Base-by-base conservation (phyloP, 2,329 filamentous ascomycete genomes). In the Colletotrichum sp. region DNA sequence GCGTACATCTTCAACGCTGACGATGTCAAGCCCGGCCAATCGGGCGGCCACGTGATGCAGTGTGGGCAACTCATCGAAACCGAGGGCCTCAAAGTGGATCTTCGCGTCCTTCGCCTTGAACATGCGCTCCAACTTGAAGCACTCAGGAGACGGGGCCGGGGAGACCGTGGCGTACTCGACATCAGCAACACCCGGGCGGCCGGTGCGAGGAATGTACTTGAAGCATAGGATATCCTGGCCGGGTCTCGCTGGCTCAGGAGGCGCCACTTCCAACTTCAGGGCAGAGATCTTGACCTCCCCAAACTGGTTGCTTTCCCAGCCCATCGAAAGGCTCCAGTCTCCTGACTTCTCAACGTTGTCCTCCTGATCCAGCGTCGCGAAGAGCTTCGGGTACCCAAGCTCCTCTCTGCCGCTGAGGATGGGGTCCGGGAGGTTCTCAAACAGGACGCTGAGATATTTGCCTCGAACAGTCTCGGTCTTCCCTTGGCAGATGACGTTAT, bases 371-470 rank as follows among this genome's bases (percentile, higher is more conserved):
- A 88, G 83, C 24, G 84, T 80, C 4, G 84, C 82, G 80, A 85
- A 88, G 0, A 92, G 76, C 82, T 92, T 93, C 1, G 90, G 90
- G 86, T 92, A 90, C 0, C 91, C 91, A 1, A 92, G 84, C 78
- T 93, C 92, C 61, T 93, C 91, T 1, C 91, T 83, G 0, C 90
- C 91, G 7, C 88, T 89, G 0, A 92, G 80, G 55, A 93, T 92
- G 0, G 92, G 90, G 76, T 93, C 92, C 0, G 91, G 84, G 3
- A 90, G 80, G 67, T 84, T 88, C 79, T 93, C 92, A 76, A 93
- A 90, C 0, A 93, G 82, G 1, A 93, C 83, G 0, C 90, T 88
- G 55, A 93, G 80, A 77, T 89, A 93, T 0, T 88, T 88, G 1
- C 91, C 92, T 8, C 81, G 81, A 0, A 85, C 82, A 0, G 83